A percentile compares a stretch with the other conserved stretches of the same genome.
Evolutionary conservation across 139 green algal species (phyloP).

Genomic region (Chlamydomonas schloesseri): DNA sequence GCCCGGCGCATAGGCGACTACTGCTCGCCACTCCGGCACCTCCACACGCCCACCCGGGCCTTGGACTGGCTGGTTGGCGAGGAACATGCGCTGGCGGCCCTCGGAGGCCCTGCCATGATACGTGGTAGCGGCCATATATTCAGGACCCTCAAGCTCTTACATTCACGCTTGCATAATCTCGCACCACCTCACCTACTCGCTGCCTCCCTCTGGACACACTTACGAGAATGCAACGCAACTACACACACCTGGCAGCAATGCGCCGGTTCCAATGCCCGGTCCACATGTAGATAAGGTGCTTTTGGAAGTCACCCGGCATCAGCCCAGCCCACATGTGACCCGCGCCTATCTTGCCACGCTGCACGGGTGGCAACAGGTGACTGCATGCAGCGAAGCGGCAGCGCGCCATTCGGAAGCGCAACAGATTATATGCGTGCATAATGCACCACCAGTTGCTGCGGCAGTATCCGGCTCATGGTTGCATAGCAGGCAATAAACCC

Average conservation of each 20-base stretch:
- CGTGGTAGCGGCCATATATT: neutral
- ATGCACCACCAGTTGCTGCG: too few relatives aligned
- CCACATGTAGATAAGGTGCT: conserved; percentile 1
- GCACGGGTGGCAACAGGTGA: too few relatives aligned
- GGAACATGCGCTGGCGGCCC: neutral
- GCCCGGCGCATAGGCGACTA: conserved; percentile 10
- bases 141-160: neutral
- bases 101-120: neutral
- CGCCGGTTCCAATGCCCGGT: conserved; percentile 19
- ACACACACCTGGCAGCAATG: conserved; percentile 11
- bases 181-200: too few relatives aligned
- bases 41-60: neutral
- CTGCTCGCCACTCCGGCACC: neutral
- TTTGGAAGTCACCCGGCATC: neutral
- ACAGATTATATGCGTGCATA: too few relatives aligned
- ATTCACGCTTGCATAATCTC: too few relatives aligned
- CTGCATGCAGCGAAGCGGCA: too few relatives aligned
- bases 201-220: too few relatives aligned
- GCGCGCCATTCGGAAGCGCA: too few relatives aligned
- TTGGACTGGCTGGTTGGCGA: conserved; percentile 14
- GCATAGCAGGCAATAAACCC: too few relatives aligned
- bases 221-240: too few relatives aligned
- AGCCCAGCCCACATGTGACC: conserved; percentile 30
- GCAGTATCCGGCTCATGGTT: too few relatives aligned
- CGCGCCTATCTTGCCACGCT: neutral